Evolutionary conservation across 345 rosid genomes (phyloP).

Genomic region (Camelina laxa): DNA sequence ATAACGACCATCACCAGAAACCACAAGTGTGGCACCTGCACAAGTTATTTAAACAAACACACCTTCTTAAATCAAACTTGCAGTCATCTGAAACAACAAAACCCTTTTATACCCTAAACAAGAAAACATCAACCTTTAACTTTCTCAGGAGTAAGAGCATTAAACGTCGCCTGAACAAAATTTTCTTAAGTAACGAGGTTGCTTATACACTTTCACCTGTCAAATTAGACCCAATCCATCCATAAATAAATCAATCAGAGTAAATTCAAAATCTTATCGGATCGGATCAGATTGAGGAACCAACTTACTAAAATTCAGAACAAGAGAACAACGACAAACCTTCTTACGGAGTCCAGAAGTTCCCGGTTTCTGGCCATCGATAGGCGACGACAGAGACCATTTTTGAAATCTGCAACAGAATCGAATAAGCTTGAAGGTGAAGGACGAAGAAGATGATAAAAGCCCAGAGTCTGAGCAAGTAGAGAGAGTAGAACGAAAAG

Average conservation of each 20-base stretch:
- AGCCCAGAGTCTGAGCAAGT: background rate
- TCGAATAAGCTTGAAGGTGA: background rate
- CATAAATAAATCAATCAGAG: background rate
- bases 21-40: conserved; percentile 88
- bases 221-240: conserved; percentile 31
- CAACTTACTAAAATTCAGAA: background rate
- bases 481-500: conserved; percentile 4
- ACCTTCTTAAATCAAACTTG: background rate
- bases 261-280: background rate
- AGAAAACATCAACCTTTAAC: conserved; percentile 56
- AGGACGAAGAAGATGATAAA: background rate
- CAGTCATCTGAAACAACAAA: background rate
- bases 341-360: conserved; percentile 98
- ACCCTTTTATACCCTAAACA: background rate
- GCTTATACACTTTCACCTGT: conserved; percentile 82
- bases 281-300: background rate
- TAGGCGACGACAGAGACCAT: conserved; percentile 71
- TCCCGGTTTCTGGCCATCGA: conserved; percentile 93
- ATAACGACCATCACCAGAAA: conserved; percentile 95
- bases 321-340: conserved; percentile 48
- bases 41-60: conserved; percentile 12
- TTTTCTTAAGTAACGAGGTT: conserved; percentile 76
- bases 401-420: conserved; percentile 30
- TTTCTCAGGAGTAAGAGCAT: conserved; percentile 73
- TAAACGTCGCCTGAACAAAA: conserved; percentile 85